phyloP scores from a whole-genome alignment of 164 flowering plant species.

The Platanus orientalis region DNA sequence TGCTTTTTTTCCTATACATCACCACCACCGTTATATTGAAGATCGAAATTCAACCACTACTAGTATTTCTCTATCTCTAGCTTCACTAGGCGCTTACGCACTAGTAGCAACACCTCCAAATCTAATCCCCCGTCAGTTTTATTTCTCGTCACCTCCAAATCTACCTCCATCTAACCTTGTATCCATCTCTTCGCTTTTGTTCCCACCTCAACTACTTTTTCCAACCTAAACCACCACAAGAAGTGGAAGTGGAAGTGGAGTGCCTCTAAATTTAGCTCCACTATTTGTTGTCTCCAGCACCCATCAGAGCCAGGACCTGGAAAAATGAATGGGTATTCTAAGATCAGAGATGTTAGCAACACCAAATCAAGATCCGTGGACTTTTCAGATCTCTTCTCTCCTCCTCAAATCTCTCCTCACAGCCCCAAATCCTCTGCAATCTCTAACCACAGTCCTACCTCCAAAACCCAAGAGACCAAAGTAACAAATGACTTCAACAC shows the following conservation, averaged over 20 bases:
- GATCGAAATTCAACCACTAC: no score
- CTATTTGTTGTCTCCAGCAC: neutral
- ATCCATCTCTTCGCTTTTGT: neutral
- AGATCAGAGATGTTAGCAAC: constrained; percentile 26
- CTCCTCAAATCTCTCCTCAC: no score
- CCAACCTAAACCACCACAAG: no score
- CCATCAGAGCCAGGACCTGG: neutral
- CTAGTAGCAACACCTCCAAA: no score
- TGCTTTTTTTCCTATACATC: no score
- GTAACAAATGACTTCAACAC: neutral
- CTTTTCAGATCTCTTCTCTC: constrained; percentile 33
- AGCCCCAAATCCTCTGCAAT: constrained; percentile 8
- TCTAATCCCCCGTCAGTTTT: no score
- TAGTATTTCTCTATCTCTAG: no score
- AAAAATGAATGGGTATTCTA: constrained; percentile 41
- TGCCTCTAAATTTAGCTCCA: neutral
- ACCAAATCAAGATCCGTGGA: constrained; percentile 42
- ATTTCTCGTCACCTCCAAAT: no score
- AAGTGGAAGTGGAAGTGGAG: no score
- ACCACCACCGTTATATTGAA: no score
- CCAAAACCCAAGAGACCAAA: constrained; percentile 12
- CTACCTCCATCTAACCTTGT: no score
- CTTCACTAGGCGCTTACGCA: no score
- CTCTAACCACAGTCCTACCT: constrained; percentile 1
- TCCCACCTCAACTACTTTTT: neutral